A percentile compares a stretch with the other conserved stretches of the same genome.
These are phyloP conservation scores for Apiotrichum sp. DNA, from an alignment of 1,284 basidiomycete species.

Conservation along the genomic window DNA sequence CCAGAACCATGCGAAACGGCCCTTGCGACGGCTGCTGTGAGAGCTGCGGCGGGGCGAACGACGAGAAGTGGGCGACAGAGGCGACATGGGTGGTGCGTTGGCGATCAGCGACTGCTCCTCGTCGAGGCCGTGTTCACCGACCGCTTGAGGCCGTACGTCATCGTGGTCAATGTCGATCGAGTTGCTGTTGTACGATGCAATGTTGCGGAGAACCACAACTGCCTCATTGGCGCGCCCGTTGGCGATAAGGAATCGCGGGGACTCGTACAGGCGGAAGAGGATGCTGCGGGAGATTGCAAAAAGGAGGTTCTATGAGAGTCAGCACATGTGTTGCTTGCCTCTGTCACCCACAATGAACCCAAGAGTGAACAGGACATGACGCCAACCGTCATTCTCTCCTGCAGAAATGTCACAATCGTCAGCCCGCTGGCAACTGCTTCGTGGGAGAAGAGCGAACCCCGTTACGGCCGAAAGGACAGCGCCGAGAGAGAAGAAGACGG, in stretches of 20 bases:
- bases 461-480: constrained; percentile 76
- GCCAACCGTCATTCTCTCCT: constrained; percentile 75
- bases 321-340: neutral
- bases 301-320: constrained; percentile 59
- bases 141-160: constrained; percentile 53
- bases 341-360: constrained; percentile 59
- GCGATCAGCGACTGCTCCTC: constrained; percentile 8
- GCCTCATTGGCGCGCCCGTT: constrained; percentile 76
- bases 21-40: neutral
- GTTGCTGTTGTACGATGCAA: constrained; percentile 76
- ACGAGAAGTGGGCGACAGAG: neutral
- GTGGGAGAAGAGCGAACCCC: constrained; percentile 69
- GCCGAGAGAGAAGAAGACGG: constrained; percentile 89
- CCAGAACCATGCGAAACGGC: constrained; percentile 6
- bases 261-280: constrained; percentile 87
- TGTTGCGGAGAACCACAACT: constrained; percentile 68
- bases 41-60: constrained; percentile 1
- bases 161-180: constrained; percentile 59
- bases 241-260: constrained; percentile 81
- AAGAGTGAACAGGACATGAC: constrained; percentile 66
- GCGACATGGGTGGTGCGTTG: constrained; percentile 5
- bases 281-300: constrained; percentile 83
- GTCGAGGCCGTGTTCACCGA: constrained; percentile 1
- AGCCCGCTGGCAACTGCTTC: constrained; percentile 58
- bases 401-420: constrained; percentile 52